Evolutionary conservation across 805 yeast species (phyloP).

Genomic region (Helenozyma baotianmanensis): DNA sequence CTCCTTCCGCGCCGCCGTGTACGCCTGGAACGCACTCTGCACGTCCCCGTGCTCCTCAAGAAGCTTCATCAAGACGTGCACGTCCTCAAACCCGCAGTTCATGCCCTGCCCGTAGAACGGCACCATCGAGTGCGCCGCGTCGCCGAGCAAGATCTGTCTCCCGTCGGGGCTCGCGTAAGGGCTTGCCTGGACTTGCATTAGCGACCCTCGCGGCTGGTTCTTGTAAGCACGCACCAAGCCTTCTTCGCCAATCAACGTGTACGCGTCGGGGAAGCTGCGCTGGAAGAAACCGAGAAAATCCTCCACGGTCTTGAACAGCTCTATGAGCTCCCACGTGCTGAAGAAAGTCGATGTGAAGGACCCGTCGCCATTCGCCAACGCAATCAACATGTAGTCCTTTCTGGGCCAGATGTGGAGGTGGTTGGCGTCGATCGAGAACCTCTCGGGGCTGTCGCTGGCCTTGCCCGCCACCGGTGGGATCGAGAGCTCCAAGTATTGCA

Average conservation of each 20-base stretch:
- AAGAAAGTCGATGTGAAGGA: constrained; percentile 88
- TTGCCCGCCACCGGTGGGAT: constrained; percentile 49
- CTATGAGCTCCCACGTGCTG: constrained; percentile 70
- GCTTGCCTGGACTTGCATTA: constrained; percentile 63
- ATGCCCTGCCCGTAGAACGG: constrained; percentile 98
- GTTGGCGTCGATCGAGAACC: constrained; percentile 59
- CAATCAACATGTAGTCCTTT: constrained; percentile 80
- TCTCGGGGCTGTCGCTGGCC: constrained; percentile 24
- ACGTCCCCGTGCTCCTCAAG: constrained; percentile 40
- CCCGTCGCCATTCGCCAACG: constrained; percentile 79
- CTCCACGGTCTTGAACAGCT: constrained; percentile 42
- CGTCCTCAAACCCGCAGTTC: constrained; percentile 95
- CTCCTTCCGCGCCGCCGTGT: constrained; percentile 50
- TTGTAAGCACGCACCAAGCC: constrained; percentile 46
- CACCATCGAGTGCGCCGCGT: constrained; percentile 95
- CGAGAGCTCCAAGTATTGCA: constrained; percentile 75
- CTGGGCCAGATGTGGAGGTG: constrained; percentile 94
- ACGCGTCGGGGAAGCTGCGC: constrained; percentile 70
- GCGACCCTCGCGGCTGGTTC: constrained; percentile 68
- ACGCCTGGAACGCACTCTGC: constrained; percentile 47
- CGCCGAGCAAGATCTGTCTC: constrained; percentile 71
- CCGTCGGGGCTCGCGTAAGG: constrained; percentile 65
- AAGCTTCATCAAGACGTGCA: constrained; percentile 57
- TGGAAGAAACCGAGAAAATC: constrained; percentile 52
- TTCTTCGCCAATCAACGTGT: constrained; percentile 58